These are phyloP conservation scores for Neohortaea acidophila DNA, from an alignment of 495 filamentous ascomycete species.

Conservation along the genomic window DNA sequence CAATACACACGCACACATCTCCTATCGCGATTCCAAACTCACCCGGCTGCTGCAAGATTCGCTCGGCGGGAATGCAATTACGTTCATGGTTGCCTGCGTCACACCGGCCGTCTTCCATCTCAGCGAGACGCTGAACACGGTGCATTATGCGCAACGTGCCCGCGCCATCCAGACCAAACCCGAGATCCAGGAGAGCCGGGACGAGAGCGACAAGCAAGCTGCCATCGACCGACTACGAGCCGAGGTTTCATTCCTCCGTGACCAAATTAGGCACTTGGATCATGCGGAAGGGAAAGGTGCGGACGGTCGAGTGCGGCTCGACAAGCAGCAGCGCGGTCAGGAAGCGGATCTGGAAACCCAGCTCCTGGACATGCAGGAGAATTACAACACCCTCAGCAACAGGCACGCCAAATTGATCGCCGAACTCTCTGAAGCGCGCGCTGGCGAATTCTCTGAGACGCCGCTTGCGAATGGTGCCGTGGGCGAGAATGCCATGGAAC, in stretches of 20 bases:
- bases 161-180: conserved; percentile 96
- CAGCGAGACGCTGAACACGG: conserved; percentile 93
- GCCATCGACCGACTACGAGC: conserved; percentile 87
- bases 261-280: conserved; percentile 68
- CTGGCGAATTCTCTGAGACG: conserved; percentile 41
- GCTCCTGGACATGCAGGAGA: conserved; percentile 82
- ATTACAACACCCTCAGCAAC: conserved; percentile 76
- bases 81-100: conserved; percentile 98
- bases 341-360: conserved; percentile 91
- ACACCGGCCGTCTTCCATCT: conserved; percentile 94
- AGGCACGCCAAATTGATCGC: conserved; percentile 91
- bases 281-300: conserved; percentile 29
- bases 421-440: conserved; percentile 74
- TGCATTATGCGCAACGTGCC: conserved; percentile 92
- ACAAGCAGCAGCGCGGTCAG: conserved; percentile 65
- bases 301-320: conserved; percentile 31
- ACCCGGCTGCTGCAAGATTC: conserved; percentile 95
- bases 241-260: conserved; percentile 83
- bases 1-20: conserved; percentile 77
- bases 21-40: conserved; percentile 92
- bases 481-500: conserved; percentile 69
- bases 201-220: conserved; percentile 90
- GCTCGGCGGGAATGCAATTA: conserved; percentile 93
- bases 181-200: conserved; percentile 75
- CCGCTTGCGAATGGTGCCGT: conserved; percentile 38